Percentiles rank a stretch among this genome's conserved stretches.
Evolutionary conservation across 345 rosid species (phyloP).

Genomic region (rapeseed (Brassica napus)): DNA sequence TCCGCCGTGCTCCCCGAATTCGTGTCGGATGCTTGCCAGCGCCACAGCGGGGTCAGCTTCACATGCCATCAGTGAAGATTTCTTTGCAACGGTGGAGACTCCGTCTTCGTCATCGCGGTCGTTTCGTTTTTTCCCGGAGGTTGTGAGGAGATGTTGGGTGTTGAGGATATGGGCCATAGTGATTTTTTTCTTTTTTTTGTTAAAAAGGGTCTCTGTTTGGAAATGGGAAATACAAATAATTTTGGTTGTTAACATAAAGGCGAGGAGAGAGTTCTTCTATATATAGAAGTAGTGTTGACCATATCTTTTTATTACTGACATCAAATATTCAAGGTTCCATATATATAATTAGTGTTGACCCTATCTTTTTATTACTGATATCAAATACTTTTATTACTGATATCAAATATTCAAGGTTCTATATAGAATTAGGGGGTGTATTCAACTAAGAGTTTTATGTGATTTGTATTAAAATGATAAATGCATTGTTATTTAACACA

Average conservation of each 20-base stretch:
- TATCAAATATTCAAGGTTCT: too few species aligned
- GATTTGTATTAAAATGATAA: too few species aligned
- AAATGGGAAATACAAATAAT: neutral
- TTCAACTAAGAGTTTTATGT: too few species aligned
- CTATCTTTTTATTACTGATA: neutral
- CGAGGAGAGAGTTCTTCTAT: neutral
- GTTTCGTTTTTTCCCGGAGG: conserved; percentile 56
- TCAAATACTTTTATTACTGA: too few species aligned
- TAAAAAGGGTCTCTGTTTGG: neutral
- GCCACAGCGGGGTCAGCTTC: conserved; percentile 79
- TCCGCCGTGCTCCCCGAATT: conserved; percentile 97
- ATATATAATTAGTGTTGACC: neutral
- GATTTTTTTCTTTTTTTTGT: neutral
- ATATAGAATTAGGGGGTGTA: neutral
- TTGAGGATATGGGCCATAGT: conserved; percentile 50
- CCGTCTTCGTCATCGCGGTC: conserved; percentile 49
- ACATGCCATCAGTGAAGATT: conserved; percentile 40
- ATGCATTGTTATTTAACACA: too few species aligned
- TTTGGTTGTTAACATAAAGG: conserved; percentile 8
- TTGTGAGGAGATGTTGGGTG: conserved; percentile 33
- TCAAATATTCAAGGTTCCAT: neutral
- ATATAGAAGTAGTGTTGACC: neutral
- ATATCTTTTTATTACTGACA: neutral
- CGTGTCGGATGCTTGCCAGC: conserved; percentile 75
- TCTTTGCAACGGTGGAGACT: conserved; percentile 50